Evolutionary conservation across 208 protist genomes (phyloP).

Genomic region (Leishmania arabica): DNA sequence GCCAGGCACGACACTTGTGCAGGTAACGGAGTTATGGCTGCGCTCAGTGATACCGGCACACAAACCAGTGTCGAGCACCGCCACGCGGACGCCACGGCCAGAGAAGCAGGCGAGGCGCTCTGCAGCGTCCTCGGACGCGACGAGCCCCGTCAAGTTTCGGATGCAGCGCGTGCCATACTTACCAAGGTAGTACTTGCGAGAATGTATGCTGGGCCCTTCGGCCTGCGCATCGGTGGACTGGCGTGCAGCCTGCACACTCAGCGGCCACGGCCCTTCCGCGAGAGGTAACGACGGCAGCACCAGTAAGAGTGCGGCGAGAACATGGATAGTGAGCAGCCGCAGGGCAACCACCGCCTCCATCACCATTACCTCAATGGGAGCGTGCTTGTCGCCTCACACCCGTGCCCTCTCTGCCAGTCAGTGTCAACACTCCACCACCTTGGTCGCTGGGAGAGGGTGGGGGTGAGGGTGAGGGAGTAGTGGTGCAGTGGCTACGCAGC

Average conservation of each 20-base stretch:
- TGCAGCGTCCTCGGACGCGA: neutral
- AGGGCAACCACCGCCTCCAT: neutral
- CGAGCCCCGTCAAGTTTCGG: neutral
- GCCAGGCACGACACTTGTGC: slow-evolving; percentile 64
- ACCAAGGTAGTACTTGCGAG: slow-evolving; percentile 33
- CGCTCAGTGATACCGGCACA: slow-evolving; percentile 18
- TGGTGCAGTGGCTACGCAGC: neutral
- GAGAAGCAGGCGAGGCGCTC: slow-evolving; percentile 24
- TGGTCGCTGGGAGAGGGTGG: neutral
- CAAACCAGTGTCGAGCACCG: slow-evolving; percentile 68
- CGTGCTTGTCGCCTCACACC: neutral
- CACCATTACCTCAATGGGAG: neutral
- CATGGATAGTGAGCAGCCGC: neutral
- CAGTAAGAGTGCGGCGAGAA: neutral
- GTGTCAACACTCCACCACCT: neutral
- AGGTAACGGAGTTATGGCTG: slow-evolving; percentile 38
- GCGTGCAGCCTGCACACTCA: neutral
- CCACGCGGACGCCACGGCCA: slow-evolving; percentile 55
- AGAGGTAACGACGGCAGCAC: neutral
- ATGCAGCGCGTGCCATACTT: slow-evolving; percentile 13
- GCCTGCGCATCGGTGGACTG: neutral
- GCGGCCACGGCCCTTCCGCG: neutral
- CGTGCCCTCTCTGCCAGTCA: neutral
- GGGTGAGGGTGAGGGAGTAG: neutral
- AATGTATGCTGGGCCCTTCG: neutral